A percentile compares a stretch with the other conserved stretches of the same genome.
phyloP scores from a whole-genome alignment of 768 basidiomycete species.

The Podaxis sp. region DNA sequence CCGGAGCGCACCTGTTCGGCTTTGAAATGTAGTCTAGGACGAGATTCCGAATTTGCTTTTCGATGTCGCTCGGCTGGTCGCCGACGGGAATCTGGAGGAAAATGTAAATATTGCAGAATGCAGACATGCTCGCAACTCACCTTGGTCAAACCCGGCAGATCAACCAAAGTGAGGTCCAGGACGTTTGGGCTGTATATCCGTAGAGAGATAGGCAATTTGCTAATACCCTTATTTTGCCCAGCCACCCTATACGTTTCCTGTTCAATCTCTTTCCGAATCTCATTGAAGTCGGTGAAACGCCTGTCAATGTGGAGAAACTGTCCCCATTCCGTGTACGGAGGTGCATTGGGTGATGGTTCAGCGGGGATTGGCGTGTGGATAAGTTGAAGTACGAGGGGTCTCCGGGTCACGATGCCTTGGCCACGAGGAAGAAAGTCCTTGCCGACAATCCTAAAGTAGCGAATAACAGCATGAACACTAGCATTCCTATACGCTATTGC shows the following conservation, averaged over 20 bases:
- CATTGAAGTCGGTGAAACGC: slow-evolving; percentile 92
- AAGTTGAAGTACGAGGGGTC: slow-evolving; percentile 93
- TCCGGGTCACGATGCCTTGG: slow-evolving; percentile 91
- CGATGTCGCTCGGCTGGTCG: slow-evolving; percentile 97
- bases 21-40: slow-evolving; percentile 97
- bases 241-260: slow-evolving; percentile 96
- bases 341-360: slow-evolving; percentile 37
- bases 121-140: slow-evolving; percentile 34
- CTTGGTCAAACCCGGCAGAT: slow-evolving; percentile 96
- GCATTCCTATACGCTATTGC: neutral
- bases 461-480: neutral
- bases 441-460: slow-evolving; percentile 75
- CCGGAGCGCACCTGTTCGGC: slow-evolving; percentile 77
- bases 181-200: slow-evolving; percentile 96
- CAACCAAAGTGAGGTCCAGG: slow-evolving; percentile 92
- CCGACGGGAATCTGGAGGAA: slow-evolving; percentile 79
- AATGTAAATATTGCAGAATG: neutral
- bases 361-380: slow-evolving; percentile 79
- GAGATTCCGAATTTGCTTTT: slow-evolving; percentile 90
- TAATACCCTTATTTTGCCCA: slow-evolving; percentile 98
- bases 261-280: slow-evolving; percentile 95
- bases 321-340: slow-evolving; percentile 79
- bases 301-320: slow-evolving; percentile 98
- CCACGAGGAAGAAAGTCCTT: slow-evolving; percentile 87
- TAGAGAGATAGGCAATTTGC: slow-evolving; percentile 91